Evolutionary conservation across 139 green algal genomes (phyloP), one percentile per base, ranked within the genome.

Genomic region (Chlamydomonas sphaeroides): DNA sequence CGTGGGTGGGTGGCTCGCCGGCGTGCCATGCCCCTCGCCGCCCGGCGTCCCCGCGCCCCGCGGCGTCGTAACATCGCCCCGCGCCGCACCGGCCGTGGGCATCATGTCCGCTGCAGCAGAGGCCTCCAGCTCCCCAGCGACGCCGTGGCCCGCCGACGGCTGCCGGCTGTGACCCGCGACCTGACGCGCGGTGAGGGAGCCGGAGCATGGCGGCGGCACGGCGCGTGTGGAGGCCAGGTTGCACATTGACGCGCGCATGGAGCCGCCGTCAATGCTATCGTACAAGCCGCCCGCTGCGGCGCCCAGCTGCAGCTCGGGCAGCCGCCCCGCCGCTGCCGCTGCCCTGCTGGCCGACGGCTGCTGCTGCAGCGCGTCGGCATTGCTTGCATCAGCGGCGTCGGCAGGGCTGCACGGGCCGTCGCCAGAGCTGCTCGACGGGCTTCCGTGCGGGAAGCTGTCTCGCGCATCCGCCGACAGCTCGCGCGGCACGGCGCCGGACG

Each of bases 201-300:
- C 65, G 56, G 25, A 35, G 26, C 14, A 38, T 39, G 38, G n/a
- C 61, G 32, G 42, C 62, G 62, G 25, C 21, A 51, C 30, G 62
- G 61, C 42, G 30, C 39, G 59, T n/a, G 75, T 82, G 33, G 42
- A 65, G 18, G 38, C 75, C 42, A 82, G 75, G 59, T 72, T 73
- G 33, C 75, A 82, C 42, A 73, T 53, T 0, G 30, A 72, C 6
- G 23, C n/a, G 53, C 17, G 6, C 53, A 62, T 14, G 53, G 53
- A 56, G 41, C 39, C 62, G 39, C 48, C 59, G 45, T 51, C 49
- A 41, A 82, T 3, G 5, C 59, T 35, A 33, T 8, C 5, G 35
- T 32, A 36, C 41, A 56, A 10, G 5, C 1, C 1, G 3, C 30
- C 41, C 41, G 30, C 41, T 39, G 18, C 2, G 32, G 45, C 14